A percentile compares a stretch with the other conserved stretches of the same genome.
phyloP scores from a whole-genome alignment of 768 basidiomycete genomes.

The Lentinula guzmanii region DNA sequence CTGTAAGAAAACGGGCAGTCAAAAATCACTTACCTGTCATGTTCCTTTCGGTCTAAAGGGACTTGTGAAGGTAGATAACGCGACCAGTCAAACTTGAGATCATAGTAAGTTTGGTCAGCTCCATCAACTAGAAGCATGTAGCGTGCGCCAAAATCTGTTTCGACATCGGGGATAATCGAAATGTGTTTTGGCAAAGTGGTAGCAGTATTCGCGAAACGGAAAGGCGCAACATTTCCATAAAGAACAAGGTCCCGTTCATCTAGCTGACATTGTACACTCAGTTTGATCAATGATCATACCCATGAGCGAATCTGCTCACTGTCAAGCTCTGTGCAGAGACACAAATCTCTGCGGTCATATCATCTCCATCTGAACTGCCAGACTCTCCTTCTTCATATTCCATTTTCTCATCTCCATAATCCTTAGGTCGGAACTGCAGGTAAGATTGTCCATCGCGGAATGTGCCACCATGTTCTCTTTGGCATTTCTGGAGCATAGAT shows the following conservation, averaged over 20 bases:
- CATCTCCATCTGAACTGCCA: slow-evolving; percentile 12
- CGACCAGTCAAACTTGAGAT: slow-evolving; percentile 46
- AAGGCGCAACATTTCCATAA: slow-evolving; percentile 38
- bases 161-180: slow-evolving; percentile 22
- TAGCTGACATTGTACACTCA: slow-evolving; percentile 18
- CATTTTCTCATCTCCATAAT: slow-evolving; percentile 13
- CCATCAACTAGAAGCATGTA: slow-evolving; percentile 39
- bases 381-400: not conserved
- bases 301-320: slow-evolving; percentile 14
- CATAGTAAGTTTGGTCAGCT: slow-evolving; percentile 28
- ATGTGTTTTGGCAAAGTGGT: not conserved
- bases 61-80: slow-evolving; percentile 38
- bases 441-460: slow-evolving; percentile 21
- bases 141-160: slow-evolving; percentile 28
- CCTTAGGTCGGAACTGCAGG: slow-evolving; percentile 23
- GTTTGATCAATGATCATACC: not conserved
- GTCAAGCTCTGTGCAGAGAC: slow-evolving; percentile 32
- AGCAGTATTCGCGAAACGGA: slow-evolving; percentile 26
- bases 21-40: slow-evolving; percentile 11
- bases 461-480: slow-evolving; percentile 27
- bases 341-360: slow-evolving; percentile 26
- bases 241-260: slow-evolving; percentile 34
- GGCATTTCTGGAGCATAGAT: slow-evolving; percentile 34
- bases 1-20: not conserved
- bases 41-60: slow-evolving; percentile 32